Evolutionary conservation across 805 yeast species (phyloP).

Genomic region (Suhomyces xylopsoci): DNA sequence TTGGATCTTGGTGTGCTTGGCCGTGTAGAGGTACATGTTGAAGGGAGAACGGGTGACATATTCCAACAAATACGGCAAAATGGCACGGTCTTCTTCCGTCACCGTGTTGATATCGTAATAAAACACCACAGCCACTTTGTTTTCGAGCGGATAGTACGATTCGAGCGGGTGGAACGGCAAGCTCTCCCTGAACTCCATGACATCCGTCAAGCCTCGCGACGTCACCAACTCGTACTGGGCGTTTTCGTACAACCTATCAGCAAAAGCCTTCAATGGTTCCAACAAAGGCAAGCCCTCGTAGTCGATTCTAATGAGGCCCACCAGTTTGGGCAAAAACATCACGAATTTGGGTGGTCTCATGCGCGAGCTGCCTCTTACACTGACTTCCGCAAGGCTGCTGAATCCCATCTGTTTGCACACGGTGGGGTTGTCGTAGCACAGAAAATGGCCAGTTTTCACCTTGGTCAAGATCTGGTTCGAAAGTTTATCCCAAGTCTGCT

Average conservation of each 20-base stretch:
- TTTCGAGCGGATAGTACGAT: constrained; percentile 35
- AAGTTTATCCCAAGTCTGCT: constrained; percentile 56
- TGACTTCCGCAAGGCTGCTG: constrained; percentile 21
- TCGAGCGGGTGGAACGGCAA: constrained; percentile 33
- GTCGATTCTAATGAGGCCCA: constrained; percentile 48
- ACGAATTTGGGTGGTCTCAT: constrained; percentile 39
- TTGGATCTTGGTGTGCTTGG: constrained; percentile 43
- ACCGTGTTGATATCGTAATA: constrained; percentile 48
- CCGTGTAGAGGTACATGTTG: constrained; percentile 51
- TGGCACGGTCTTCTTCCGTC: constrained; percentile 59
- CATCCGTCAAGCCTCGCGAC: constrained; percentile 27
- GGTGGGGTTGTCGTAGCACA: constrained; percentile 50
- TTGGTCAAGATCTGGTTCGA: constrained; percentile 44
- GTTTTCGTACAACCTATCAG: constrained; percentile 46
- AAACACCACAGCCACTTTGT: constrained; percentile 51
- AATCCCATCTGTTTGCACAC: constrained; percentile 55
- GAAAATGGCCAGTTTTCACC: constrained; percentile 53
- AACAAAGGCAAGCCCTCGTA: constrained; percentile 37
- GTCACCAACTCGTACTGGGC: constrained; percentile 36
- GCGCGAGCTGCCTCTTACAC: constrained; percentile 4
- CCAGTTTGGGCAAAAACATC: constrained; percentile 50
- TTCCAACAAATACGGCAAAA: constrained; percentile 59
- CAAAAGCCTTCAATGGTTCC: constrained; percentile 39
- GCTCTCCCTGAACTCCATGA: constrained; percentile 25
- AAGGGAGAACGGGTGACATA: constrained; percentile 56